Base-by-base conservation (phyloP, 73 alveolate genomes). In the Halteria grandinella region DNA sequence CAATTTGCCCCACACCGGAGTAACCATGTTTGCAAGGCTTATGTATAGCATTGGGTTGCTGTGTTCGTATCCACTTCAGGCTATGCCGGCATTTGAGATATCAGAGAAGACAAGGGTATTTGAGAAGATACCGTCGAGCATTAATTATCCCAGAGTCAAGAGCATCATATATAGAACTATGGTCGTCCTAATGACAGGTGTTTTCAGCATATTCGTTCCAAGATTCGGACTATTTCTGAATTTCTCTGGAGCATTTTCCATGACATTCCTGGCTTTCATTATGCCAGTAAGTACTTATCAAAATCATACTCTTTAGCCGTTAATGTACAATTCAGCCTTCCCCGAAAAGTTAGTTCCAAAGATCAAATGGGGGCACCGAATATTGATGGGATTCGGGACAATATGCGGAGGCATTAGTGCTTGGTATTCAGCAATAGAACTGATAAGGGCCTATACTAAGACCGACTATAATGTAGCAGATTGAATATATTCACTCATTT, bases 1-100 rank as follows among this genome's bases (percentile, higher is more conserved):
- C 20, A 83, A 83, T 51, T 45, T 83, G 39, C 92, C 92, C 0
- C 84, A 74, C 41, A 55, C 55, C 39, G 34, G 50, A 14, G 27
- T 83, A 14, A 72, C 92, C 1, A 33, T 79, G 20, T 44, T 57
- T 23, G 72, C 69, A 0, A 18, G 63, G 47, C 48, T 70, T 11
- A 31, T 83, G 34, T 83, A 83, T 50, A 58, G 85, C 43, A 12
- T 83, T 11, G 92, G 92, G 1, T 72, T 83, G 21, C 52, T 83
- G 31, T 64, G 85, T 32, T 76, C 87, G 29, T 83, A 73, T 24
- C 92, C 92, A 1, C 23, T 83, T 23, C 71, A 70, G 54, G 48
- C 74, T 28, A 31, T 83, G 24, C 92, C 92, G 15, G 79, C 83
- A 0, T 8, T 83, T 10, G 86, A 62, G 17, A 74, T 83, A 8